These are phyloP conservation scores for Colletotrichum musae DNA, from an alignment of 2,329 filamentous ascomycete species.

Conservation along the genomic window DNA sequence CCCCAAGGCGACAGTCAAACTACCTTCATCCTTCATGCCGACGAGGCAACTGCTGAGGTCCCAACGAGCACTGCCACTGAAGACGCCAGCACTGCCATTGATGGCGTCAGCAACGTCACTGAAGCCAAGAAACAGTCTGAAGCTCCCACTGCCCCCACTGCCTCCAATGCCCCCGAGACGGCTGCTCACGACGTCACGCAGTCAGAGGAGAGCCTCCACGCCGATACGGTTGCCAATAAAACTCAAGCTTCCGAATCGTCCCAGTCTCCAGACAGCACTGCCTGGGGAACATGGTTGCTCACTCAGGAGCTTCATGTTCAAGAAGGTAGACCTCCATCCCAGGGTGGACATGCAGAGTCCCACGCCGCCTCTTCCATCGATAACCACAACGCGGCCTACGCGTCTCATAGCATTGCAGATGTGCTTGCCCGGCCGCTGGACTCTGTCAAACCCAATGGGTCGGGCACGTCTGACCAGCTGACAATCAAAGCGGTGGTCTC, in stretches of 20 bases:
- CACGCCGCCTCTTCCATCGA: neutral
- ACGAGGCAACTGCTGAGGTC: neutral
- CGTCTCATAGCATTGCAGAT: neutral
- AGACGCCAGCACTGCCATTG: neutral
- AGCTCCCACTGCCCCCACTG: too few species aligned
- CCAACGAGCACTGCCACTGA: neutral
- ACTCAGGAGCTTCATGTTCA: conserved; percentile 27
- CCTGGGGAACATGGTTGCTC: conserved; percentile 32
- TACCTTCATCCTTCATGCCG: neutral
- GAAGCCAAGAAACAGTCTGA: neutral
- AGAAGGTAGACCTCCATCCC: neutral
- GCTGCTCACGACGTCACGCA: neutral
- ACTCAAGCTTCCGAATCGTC: conserved; percentile 15
- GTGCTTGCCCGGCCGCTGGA: too few species aligned
- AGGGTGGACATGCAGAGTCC: neutral
- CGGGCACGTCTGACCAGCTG: conserved; percentile 2
- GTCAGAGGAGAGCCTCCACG: neutral
- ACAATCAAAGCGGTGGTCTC: conserved; percentile 5
- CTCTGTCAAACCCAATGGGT: neutral
- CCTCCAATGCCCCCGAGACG: neutral
- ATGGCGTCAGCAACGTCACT: neutral
- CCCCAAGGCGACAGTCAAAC: conserved; percentile 17
- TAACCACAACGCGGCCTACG: too few species aligned
- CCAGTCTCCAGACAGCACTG: conserved; percentile 29
- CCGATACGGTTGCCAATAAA: neutral